A percentile compares a stretch with the other conserved stretches of the same genome.
Conservation (phyloP, 2,329 filamentous ascomycete genomes). For the Phaeosphaeria sp. region DNA sequence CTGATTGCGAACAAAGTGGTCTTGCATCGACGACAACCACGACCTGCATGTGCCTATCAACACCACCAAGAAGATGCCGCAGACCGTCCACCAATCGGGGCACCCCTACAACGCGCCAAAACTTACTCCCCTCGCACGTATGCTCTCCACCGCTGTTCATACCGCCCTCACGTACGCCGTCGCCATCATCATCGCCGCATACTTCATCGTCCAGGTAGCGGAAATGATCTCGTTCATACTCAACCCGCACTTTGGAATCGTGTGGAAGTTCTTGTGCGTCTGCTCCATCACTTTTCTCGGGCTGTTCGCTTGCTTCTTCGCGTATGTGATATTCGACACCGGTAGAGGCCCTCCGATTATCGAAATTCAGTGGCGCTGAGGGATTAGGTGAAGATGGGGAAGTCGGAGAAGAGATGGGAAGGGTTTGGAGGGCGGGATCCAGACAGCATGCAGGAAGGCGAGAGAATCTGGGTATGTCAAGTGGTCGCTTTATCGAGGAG, state of each 20-base stretch:
- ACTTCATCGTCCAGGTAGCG: not conserved
- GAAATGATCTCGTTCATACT: not conserved
- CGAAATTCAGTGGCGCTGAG: not conserved
- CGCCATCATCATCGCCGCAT: not conserved
- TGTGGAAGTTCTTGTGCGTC: not conserved
- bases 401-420: not conserved
- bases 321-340: not conserved
- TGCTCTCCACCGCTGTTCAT: not conserved
- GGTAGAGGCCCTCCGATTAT: not conserved
- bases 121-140: not conserved
- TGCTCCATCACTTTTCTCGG: not conserved
- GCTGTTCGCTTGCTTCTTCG: not conserved
- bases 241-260: not conserved
- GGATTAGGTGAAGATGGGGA: not conserved
- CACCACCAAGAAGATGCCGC: not conserved
- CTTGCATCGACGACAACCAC: not conserved
- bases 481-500: too few species aligned
- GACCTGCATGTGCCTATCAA: not conserved
- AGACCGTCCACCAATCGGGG: too few species aligned
- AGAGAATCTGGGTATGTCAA: too few species aligned
- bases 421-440: not conserved
- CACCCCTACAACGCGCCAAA: not conserved
- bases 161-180: not conserved
- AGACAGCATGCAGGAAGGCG: not conserved
- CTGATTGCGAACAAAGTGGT: not conserved